A percentile compares a stretch with the other conserved stretches of the same genome.
phyloP scores from a whole-genome alignment of 2,329 filamentous ascomycete genomes.

The Fusarium nygamai region DNA sequence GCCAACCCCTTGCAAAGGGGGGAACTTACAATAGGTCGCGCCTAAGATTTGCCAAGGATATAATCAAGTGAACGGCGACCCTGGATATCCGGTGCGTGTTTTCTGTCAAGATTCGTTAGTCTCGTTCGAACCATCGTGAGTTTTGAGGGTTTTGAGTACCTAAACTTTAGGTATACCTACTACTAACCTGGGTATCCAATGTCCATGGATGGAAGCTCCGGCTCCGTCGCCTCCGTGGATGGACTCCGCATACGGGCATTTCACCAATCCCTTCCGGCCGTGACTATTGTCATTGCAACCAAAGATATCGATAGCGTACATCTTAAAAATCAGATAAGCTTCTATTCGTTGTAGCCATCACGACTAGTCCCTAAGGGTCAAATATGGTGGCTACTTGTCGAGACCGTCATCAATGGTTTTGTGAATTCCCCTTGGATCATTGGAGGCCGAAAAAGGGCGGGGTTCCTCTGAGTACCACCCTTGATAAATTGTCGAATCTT shows the following conservation, averaged over 20 bases:
- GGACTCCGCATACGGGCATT: slow-evolving; percentile 12
- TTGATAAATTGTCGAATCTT: not conserved
- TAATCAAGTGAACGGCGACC: slow-evolving; percentile 2
- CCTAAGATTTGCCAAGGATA: slow-evolving; percentile 33
- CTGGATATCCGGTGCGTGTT: not conserved
- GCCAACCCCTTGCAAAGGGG: slow-evolving; percentile 38
- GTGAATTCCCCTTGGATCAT: slow-evolving; percentile 8
- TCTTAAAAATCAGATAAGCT: slow-evolving; percentile 7
- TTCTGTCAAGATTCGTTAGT: slow-evolving; percentile 1
- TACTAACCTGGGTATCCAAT: too few species aligned
- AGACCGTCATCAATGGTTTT: not conserved
- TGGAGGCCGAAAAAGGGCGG: slow-evolving; percentile 32
- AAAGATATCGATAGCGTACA: slow-evolving; percentile 14
- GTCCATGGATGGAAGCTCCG: slow-evolving; percentile 1
- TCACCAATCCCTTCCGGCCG: slow-evolving; percentile 9
- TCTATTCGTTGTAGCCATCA: slow-evolving; percentile 8
- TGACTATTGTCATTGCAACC: slow-evolving; percentile 24
- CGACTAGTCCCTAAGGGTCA: slow-evolving; percentile 13
- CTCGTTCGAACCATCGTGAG: not conserved
- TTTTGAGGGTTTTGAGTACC: not conserved
- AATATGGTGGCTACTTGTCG: slow-evolving; percentile 3
- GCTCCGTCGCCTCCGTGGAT: slow-evolving; percentile 22
- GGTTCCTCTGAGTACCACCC: not conserved
- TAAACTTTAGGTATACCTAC: not conserved
- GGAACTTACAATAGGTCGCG: slow-evolving; percentile 19